A percentile compares a stretch with the other conserved stretches of the same genome.
Evolutionary conservation across 768 basidiomycete genomes (phyloP).

Genomic region (Mycena olivaceomarginata): DNA sequence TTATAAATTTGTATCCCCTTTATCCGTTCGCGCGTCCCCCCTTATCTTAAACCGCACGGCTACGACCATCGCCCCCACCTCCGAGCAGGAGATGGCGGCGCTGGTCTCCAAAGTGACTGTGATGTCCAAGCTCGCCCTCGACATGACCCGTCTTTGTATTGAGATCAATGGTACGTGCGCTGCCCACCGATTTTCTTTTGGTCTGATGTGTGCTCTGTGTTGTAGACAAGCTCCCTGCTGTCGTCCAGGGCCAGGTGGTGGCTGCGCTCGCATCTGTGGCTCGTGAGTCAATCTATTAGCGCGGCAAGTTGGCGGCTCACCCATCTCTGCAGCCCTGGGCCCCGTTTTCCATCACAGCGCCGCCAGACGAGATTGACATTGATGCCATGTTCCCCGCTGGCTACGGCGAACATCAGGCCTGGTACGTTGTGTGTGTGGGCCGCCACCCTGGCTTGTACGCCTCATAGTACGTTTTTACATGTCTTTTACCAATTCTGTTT

Average conservation of each 20-base stretch:
- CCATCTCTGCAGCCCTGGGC: background rate
- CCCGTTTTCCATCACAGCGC: background rate
- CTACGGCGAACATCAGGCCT: background rate
- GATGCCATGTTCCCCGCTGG: background rate
- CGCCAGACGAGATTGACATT: background rate
- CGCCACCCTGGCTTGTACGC: background rate
- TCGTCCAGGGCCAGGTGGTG: conserved; percentile 2
- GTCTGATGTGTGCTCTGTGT: background rate
- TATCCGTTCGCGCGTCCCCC: too few relatives aligned
- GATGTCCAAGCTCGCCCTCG: background rate
- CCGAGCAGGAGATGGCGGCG: conserved; percentile 7
- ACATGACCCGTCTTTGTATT: conserved; percentile 15
- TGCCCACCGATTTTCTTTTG: background rate
- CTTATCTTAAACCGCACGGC: too few relatives aligned
- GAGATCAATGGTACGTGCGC: background rate
- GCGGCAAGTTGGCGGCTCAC: too few relatives aligned
- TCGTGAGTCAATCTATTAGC: background rate
- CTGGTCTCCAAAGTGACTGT: background rate
- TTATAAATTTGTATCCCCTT: too few relatives aligned
- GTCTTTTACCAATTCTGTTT: too few relatives aligned
- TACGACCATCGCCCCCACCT: background rate
- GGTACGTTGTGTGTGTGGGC: background rate
- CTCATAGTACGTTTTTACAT: too few relatives aligned
- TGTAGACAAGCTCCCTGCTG: background rate
- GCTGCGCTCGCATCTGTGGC: background rate